These are phyloP conservation scores for Penstemon eatonii DNA, from an alignment of 257 asterid genomes.

Conservation along the genomic window DNA sequence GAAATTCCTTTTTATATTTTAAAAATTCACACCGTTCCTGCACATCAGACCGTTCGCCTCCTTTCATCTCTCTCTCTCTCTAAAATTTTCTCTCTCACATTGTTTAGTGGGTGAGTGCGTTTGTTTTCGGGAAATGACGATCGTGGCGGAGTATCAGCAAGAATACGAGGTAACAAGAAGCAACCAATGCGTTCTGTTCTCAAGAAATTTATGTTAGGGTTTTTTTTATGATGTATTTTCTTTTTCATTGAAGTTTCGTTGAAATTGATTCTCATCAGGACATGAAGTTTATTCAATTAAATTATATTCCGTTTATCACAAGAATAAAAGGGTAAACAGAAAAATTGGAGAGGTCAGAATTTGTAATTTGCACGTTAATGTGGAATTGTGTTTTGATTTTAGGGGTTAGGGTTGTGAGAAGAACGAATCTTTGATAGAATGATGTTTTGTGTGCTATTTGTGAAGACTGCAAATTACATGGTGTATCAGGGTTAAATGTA, in stretches of 20 bases:
- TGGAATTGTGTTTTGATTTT: not conserved
- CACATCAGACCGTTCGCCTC: constrained; percentile 23
- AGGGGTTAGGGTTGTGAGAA: not conserved
- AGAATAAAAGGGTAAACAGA: not conserved
- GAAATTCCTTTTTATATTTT: not conserved
- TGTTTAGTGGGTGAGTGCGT: constrained; percentile 21
- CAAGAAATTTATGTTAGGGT: not conserved
- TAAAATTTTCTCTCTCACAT: constrained; percentile 11
- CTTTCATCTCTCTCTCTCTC: constrained; percentile 18
- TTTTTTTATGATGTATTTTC: not conserved
- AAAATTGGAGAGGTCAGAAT: not conserved
- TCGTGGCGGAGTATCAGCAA: constrained; percentile 47
- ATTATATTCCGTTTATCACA: not conserved
- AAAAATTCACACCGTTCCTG: constrained; percentile 15
- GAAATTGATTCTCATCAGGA: not conserved
- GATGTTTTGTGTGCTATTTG: not conserved
- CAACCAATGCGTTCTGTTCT: not conserved
- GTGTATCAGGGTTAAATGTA: not conserved
- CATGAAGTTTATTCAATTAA: not conserved
- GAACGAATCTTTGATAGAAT: not conserved
- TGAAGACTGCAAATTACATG: constrained; percentile 1
- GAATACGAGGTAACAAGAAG: constrained; percentile 46
- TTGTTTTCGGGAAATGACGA: constrained; percentile 43
- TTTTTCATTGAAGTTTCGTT: not conserved
- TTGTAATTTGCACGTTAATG: not conserved